A percentile compares a stretch with the other conserved stretches of the same genome.
Evolutionary conservation across 768 basidiomycete genomes (phyloP).

Genomic region (Rhodocollybia butyracea): DNA sequence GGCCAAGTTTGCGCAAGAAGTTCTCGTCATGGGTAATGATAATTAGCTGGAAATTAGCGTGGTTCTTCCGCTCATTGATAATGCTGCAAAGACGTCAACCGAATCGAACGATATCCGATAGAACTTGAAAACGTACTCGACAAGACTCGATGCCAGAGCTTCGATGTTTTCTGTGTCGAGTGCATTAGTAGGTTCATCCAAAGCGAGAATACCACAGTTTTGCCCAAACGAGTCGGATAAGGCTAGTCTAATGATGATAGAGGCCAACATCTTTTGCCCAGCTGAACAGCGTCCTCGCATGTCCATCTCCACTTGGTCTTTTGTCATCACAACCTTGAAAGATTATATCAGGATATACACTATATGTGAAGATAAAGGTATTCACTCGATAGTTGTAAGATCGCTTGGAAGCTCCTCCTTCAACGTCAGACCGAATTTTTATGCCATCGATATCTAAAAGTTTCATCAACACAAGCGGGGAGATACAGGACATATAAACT

Average conservation of each 20-base stretch:
- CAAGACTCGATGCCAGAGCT: slow-evolving; percentile 85
- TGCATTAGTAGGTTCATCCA: slow-evolving; percentile 98
- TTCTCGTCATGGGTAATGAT: slow-evolving; percentile 97
- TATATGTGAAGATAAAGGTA: slow-evolving; percentile 5
- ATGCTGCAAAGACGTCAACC: slow-evolving; percentile 52
- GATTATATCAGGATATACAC: slow-evolving; percentile 9
- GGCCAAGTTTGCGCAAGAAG: slow-evolving; percentile 88
- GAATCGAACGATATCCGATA: neutral
- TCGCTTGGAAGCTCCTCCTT: slow-evolving; percentile 85
- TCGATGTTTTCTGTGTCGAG: slow-evolving; percentile 95
- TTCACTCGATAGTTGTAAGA: slow-evolving; percentile 94
- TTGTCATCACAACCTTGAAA: slow-evolving; percentile 93
- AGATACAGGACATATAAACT: slow-evolving; percentile 17
- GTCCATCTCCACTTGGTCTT: slow-evolving; percentile 99
- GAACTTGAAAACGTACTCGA: slow-evolving; percentile 64
- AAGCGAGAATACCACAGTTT: slow-evolving; percentile 94
- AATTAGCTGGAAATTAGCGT: slow-evolving; percentile 93
- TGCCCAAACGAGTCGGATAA: slow-evolving; percentile 97
- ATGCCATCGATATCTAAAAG: slow-evolving; percentile 92
- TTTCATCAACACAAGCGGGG: slow-evolving; percentile 9
- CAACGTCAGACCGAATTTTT: slow-evolving; percentile 89
- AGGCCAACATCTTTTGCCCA: slow-evolving; percentile 98
- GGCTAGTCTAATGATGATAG: slow-evolving; percentile 95
- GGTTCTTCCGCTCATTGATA: slow-evolving; percentile 86
- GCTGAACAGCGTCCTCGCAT: slow-evolving; percentile 99